Conservation (phyloP, 2,329 filamentous ascomycete genomes). For the Colletotrichum sp. region DNA sequence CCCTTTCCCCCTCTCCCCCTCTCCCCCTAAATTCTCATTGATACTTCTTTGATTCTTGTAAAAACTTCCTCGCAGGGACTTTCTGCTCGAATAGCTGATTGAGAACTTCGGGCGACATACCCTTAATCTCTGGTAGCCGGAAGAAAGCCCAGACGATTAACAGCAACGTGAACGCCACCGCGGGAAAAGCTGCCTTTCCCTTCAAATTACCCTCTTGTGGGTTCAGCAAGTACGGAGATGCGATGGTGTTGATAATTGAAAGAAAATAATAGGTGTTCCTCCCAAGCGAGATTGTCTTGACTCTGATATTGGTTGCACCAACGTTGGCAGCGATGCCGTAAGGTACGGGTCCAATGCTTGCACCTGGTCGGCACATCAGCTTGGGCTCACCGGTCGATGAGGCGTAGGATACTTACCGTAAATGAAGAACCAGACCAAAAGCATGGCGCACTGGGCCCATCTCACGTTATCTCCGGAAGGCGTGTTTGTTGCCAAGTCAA, state of each 20-base stretch:
- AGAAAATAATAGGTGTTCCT: slow-evolving; percentile 51
- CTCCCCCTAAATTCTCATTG: neutral
- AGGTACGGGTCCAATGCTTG: slow-evolving; percentile 26
- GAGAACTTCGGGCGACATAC: neutral
- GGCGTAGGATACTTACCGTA: slow-evolving; percentile 42
- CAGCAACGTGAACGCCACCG: slow-evolving; percentile 46
- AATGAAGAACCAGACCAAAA: slow-evolving; percentile 45
- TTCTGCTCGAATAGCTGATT: neutral
- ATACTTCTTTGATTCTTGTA: neutral
- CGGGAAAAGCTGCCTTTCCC: slow-evolving; percentile 41
- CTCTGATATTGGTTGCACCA: slow-evolving; percentile 43
- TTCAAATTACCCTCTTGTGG: slow-evolving; percentile 13
- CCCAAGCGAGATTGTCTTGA: slow-evolving; percentile 50
- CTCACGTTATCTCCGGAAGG: slow-evolving; percentile 40
- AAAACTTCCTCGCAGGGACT: neutral
- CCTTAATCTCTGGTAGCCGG: slow-evolving; percentile 49
- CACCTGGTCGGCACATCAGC: neutral
- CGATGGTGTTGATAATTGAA: slow-evolving; percentile 50
- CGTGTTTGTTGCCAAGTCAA: slow-evolving; percentile 45
- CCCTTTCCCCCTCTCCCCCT: no score
- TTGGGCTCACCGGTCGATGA: neutral
- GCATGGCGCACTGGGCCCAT: slow-evolving; percentile 48
- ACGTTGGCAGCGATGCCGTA: slow-evolving; percentile 48
- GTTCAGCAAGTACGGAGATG: slow-evolving; percentile 51
- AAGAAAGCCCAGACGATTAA: slow-evolving; percentile 45